A percentile compares a stretch with the other conserved stretches of the same genome.
Evolutionary conservation across 192 early-diverging fungal species (phyloP).

Genomic region (Geranomyces michiganensis): DNA sequence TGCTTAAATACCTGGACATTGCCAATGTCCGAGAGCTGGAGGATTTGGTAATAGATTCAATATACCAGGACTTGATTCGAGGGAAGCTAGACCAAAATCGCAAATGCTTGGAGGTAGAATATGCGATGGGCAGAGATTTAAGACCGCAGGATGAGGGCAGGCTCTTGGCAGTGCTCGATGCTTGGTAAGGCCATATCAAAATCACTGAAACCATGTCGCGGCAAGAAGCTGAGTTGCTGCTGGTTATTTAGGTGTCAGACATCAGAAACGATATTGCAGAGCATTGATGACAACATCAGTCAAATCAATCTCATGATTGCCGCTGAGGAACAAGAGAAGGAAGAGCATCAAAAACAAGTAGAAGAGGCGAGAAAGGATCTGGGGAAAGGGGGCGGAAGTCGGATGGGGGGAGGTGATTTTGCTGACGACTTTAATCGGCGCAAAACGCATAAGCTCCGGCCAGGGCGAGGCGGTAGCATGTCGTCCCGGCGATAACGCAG

Average conservation of each 20-base stretch:
- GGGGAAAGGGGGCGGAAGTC: slow-evolving; percentile 4
- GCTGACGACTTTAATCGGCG: neutral
- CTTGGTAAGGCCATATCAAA: slow-evolving; percentile 54
- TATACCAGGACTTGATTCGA: slow-evolving; percentile 76
- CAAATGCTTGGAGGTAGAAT: slow-evolving; percentile 73
- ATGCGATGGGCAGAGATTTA: slow-evolving; percentile 83
- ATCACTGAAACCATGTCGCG: neutral
- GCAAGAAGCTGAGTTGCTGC: neutral
- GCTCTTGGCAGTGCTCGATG: slow-evolving; percentile 56
- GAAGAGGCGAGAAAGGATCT: slow-evolving; percentile 41
- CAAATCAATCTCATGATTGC: slow-evolving; percentile 43
- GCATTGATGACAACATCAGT: slow-evolving; percentile 57
- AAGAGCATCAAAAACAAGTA: slow-evolving; percentile 34
- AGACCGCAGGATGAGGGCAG: slow-evolving; percentile 63
- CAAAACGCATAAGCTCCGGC: neutral
- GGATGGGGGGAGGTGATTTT: too few species aligned
- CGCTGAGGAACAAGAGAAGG: slow-evolving; percentile 31
- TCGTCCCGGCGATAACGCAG: too few species aligned
- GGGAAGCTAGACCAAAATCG: slow-evolving; percentile 84
- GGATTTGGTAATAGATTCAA: slow-evolving; percentile 85
- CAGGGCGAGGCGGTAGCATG: too few species aligned
- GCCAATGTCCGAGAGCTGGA: slow-evolving; percentile 81
- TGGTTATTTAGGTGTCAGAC: slow-evolving; percentile 45
- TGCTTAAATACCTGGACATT: slow-evolving; percentile 71
- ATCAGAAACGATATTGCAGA: slow-evolving; percentile 55